Evolutionary conservation across 2,329 filamentous ascomycete genomes (phyloP).

Genomic region (Colletotrichum agaves): DNA sequence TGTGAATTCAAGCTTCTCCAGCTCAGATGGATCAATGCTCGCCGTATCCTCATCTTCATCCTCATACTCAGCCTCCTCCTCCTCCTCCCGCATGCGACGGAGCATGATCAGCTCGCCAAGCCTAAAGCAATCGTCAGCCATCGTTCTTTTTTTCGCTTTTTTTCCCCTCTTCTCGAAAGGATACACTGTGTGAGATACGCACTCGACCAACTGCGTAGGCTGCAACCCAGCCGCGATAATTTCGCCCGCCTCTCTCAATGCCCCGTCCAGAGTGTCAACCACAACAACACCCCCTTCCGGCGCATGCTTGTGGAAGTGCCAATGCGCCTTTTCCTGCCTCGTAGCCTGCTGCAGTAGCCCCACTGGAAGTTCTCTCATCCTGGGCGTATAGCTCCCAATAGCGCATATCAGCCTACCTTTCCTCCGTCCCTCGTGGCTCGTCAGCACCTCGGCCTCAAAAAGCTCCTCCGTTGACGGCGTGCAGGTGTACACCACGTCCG

Average conservation of each 20-base stretch:
- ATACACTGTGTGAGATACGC: slow-evolving; percentile 43
- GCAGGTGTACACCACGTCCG: slow-evolving; percentile 89
- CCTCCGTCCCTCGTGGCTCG: slow-evolving; percentile 73
- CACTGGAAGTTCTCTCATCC: slow-evolving; percentile 86
- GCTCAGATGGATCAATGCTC: slow-evolving; percentile 47
- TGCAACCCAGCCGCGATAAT: slow-evolving; percentile 80
- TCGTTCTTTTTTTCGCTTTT: too few species aligned
- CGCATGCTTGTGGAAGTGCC: slow-evolving; percentile 75
- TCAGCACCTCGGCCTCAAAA: slow-evolving; percentile 80
- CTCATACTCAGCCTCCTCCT: too few species aligned
- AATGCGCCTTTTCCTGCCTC: slow-evolving; percentile 55
- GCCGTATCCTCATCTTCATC: slow-evolving; percentile 43
- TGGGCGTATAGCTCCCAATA: slow-evolving; percentile 73
- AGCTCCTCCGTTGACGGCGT: slow-evolving; percentile 80
- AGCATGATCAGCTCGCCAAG: slow-evolving; percentile 82
- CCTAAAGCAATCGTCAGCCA: slow-evolving; percentile 46
- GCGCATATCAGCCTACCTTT: slow-evolving; percentile 79
- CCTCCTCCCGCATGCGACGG: slow-evolving; percentile 55
- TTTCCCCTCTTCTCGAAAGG: too few species aligned
- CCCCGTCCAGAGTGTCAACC: slow-evolving; percentile 82
- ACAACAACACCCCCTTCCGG: slow-evolving; percentile 73
- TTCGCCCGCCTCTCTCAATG: slow-evolving; percentile 86
- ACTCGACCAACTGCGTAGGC: slow-evolving; percentile 84
- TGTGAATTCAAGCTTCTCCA: slow-evolving; percentile 49
- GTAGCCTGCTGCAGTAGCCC: slow-evolving; percentile 76